Percentiles rank a stretch among this genome's conserved stretches.
Evolutionary conservation across 371 early-diverging fungal genomes (phyloP).

Genomic region (Lichtheimia ornata): DNA sequence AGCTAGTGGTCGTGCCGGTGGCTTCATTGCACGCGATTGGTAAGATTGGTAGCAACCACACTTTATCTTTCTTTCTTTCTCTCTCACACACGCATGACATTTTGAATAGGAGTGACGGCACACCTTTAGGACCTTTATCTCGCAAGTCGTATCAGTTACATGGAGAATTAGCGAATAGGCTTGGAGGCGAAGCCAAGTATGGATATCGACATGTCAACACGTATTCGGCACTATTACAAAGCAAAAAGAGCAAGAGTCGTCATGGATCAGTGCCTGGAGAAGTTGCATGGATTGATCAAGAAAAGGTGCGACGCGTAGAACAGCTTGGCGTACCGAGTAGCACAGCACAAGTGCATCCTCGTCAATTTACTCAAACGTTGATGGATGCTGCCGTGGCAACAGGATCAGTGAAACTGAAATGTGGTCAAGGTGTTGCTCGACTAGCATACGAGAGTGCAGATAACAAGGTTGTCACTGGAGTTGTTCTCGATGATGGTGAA

Average conservation of each 20-base stretch:
- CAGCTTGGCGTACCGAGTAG: slow-evolving; percentile 49
- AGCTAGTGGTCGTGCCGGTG: slow-evolving; percentile 75
- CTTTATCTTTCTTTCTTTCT: neutral
- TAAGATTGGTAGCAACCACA: slow-evolving; percentile 7
- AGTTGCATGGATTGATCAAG: slow-evolving; percentile 45
- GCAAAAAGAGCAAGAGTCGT: neutral
- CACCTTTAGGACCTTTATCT: slow-evolving; percentile 47
- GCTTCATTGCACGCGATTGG: slow-evolving; percentile 72
- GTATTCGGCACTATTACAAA: slow-evolving; percentile 38
- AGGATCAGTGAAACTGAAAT: slow-evolving; percentile 20
- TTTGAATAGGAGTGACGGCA: slow-evolving; percentile 46
- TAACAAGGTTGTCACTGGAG: slow-evolving; percentile 21
- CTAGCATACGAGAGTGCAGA: slow-evolving; percentile 22
- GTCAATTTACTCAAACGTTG: slow-evolving; percentile 49
- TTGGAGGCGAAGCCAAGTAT: slow-evolving; percentile 54
- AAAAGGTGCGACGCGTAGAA: slow-evolving; percentile 34
- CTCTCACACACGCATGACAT: neutral
- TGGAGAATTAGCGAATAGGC: slow-evolving; percentile 52
- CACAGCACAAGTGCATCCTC: slow-evolving; percentile 68
- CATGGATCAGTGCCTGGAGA: neutral
- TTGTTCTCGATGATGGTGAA: slow-evolving; percentile 29
- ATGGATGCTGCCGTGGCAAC: slow-evolving; percentile 46
- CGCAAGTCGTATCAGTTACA: slow-evolving; percentile 64
- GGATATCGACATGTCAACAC: slow-evolving; percentile 64
- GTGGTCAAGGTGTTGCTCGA: slow-evolving; percentile 22